phyloP scores from a whole-genome alignment of 2,329 filamentous ascomycete species.

The Amauroascus niger region DNA sequence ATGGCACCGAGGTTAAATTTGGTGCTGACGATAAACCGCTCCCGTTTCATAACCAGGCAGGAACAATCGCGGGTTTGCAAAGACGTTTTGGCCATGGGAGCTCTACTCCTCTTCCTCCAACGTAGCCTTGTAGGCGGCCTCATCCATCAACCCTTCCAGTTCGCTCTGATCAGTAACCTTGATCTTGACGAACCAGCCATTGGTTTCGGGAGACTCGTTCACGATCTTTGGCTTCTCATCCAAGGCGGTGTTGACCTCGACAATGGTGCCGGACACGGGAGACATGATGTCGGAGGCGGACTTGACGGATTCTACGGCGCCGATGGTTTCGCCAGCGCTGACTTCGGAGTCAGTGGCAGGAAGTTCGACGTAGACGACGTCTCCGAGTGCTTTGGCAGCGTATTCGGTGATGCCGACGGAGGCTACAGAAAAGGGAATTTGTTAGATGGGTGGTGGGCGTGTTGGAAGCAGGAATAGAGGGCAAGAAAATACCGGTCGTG shows the following conservation, averaged over 20 bases:
- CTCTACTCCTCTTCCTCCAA: constrained; percentile 52
- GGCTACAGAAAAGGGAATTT: constrained; percentile 33
- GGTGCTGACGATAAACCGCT: no score
- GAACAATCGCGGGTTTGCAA: no score
- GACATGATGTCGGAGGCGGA: constrained; percentile 95
- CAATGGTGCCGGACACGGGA: constrained; percentile 68
- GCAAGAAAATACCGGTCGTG: constrained; percentile 54
- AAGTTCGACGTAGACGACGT: constrained; percentile 95
- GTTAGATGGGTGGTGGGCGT: background rate
- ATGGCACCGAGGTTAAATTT: no score
- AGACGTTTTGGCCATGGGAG: no score
- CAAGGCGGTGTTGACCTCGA: constrained; percentile 61
- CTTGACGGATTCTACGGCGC: constrained; percentile 96
- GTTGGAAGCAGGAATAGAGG: background rate
- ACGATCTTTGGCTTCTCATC: constrained; percentile 79
- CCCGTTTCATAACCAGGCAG: no score
- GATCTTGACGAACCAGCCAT: constrained; percentile 90
- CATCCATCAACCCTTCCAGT: constrained; percentile 66
- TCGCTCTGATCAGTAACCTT: constrained; percentile 61
- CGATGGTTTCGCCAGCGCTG: constrained; percentile 69
- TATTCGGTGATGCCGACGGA: constrained; percentile 80
- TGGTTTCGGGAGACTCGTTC: constrained; percentile 81
- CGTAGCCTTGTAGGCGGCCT: constrained; percentile 59
- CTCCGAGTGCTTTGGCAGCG: constrained; percentile 83
- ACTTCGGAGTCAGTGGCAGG: constrained; percentile 62